Base-by-base conservation (phyloP, 1,139 yeast species). In the Geotrichum siamense region DNA sequence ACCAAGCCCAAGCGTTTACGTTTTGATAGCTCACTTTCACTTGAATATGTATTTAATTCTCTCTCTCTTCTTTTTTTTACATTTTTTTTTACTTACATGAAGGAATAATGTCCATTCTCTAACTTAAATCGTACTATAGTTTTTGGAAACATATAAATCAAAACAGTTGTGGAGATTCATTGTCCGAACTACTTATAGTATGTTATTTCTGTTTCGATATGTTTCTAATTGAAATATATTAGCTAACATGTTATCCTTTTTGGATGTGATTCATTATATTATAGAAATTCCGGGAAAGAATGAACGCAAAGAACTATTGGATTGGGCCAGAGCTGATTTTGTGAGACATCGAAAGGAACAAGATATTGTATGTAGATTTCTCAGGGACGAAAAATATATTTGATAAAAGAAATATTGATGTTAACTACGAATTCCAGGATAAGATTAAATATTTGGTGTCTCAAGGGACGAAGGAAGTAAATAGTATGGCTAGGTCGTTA, bases 301-400 rank as follows among this genome's bases (percentile, higher is more conserved):
- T 5, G 54, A 57, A 26, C 53, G 68, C 1, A 47, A 43, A 3
- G 67, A 64, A 41, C 54, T 64, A 30, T 47, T 63, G 4, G 39
- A 45, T 4, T 64, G 65, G 64, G 69, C 69, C 9, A 52, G 67
- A 8, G 46, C 56, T 2, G 69, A 64, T 45, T 64, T 64, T 45
- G 57, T 55, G 3, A 49, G 53, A 10, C 56, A 63, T 48, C 48
- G 53, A 36, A 36, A 54, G 22, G 65, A 55, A 38, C 53, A 58
- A 0, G 67, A 64, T 43, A 51, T 53, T 5, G 54, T 48, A 38
- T 39, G 55, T 42, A 19, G 62, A 53, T 40, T 50, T 57, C 6
- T n/a, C n/a, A n/a, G n/a, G n/a, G n/a, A n/a, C n/a, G n/a, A n/a
- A n/a, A n/a, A n/a, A n/a, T n/a, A n/a, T n/a, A n/a, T 62, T 58